These are phyloP conservation scores for Podospora tetraspora DNA, from an alignment of 495 filamentous ascomycete species.

Conservation along the genomic window DNA sequence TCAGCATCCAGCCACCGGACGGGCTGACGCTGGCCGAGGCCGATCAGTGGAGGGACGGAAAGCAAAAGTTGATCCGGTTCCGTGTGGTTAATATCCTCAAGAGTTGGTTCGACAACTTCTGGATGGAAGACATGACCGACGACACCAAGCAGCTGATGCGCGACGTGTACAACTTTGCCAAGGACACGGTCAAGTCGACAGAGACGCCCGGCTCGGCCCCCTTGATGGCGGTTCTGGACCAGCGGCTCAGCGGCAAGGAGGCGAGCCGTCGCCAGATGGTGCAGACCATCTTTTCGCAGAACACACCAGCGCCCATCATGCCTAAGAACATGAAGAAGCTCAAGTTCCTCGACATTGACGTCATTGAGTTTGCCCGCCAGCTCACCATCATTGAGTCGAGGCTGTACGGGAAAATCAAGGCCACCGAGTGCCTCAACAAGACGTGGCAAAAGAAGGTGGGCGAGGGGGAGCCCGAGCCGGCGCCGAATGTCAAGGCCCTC, in stretches of 20 bases:
- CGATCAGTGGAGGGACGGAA: conserved; percentile 84
- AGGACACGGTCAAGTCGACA: conserved; percentile 84
- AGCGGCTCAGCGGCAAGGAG: conserved; percentile 80
- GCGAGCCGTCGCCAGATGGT: conserved; percentile 80
- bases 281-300: conserved; percentile 64
- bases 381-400: conserved; percentile 94
- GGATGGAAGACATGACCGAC: conserved; percentile 92
- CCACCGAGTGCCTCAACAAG: conserved; percentile 94
- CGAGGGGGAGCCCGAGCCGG: conserved; percentile 79
- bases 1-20: conserved; percentile 87
- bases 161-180: conserved; percentile 83
- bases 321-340: conserved; percentile 99
- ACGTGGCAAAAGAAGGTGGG: conserved; percentile 93
- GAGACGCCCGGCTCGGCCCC: conserved; percentile 81
- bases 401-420: conserved; percentile 90
- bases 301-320: conserved; percentile 80
- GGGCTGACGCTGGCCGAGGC: conserved; percentile 70
- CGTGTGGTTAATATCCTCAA: conserved; percentile 95
- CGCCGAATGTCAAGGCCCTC: conserved; percentile 88
- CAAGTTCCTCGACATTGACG: conserved; percentile 96
- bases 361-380: conserved; percentile 91
- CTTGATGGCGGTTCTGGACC: conserved; percentile 78
- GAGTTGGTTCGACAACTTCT: conserved; percentile 96
- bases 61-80: conserved; percentile 93
- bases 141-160: conserved; percentile 78